Evolutionary conservation across 306 rosid genomes (phyloP), one percentile per base, ranked within the genome.

Genomic region (Nissolia schottii): DNA sequence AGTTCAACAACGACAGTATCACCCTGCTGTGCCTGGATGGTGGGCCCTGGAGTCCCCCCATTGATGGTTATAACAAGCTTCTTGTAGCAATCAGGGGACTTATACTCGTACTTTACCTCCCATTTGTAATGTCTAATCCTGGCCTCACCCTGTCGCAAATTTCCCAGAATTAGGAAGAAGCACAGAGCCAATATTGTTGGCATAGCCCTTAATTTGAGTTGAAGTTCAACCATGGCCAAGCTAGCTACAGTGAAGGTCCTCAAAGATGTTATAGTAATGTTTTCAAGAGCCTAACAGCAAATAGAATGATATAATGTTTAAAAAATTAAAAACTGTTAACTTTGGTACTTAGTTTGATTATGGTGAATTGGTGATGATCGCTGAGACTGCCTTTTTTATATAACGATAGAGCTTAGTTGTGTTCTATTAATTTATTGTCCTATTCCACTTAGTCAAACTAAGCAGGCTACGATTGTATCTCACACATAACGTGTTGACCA

Each of bases 31-130:
- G 98, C 97, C 60, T 60, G 66, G 56, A 93, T 93, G 46, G 98
- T 86, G 3, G 97, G 97, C 3, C 97, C 98, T 8, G 97, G 98
- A 56, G 86, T 75, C 57, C 28, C 45, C 0, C 96, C 98, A 77
- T 93, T 93, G 23, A 86, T 74, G 35, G 98, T 89, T 56, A 87
- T 80, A 24, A 81, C 96, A 4, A 86, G 76, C 81, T 90, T 90
- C 84, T 78, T 88, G 37, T 7, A 87, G 76, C 97, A 93, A 71
- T 93, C 98, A 1, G 96, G 96, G 67, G 94, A 93, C 73, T 24
- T 90, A 29, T 46, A 85, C 63, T 90, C 96, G 41, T 85, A 86
- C 78, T 82, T 92, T 0, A 81, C 93, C 49, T 90, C 87, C 95
- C 95, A 92, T 81, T 79, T 87, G 66, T 87, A 73, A 71, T 64